Base-by-base conservation (phyloP, 2,329 filamentous ascomycete species). In the Mycosphaerella sp. region DNA sequence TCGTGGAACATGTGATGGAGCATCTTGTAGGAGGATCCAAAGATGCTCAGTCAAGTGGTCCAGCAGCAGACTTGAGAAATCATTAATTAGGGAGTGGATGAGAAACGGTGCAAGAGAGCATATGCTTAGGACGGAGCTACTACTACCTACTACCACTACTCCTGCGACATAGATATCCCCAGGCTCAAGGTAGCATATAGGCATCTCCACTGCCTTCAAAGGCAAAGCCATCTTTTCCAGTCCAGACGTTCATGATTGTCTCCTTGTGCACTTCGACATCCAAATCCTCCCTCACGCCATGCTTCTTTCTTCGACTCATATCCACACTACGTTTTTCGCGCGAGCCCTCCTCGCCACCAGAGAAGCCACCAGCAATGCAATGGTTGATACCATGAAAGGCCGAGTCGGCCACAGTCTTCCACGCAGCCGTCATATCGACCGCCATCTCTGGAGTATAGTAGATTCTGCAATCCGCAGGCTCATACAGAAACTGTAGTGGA, bases 391-490 rank as follows among this genome's bases (percentile, higher is more conserved):
- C 64, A 26, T 62, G 62, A 57, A 64, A 70, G 3, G 66, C 67
- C 1, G 63, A 64, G 51, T 69, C 66, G 4, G 66, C 67, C 1
- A 68, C 67, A 1, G 65, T 65, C 63, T 74, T 74, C 78, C 78
- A 80, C 17, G 76, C 66, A 39, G 73, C 73, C 8, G 69, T 69
- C 44, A 77, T 70, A 56, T 78, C 74, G 7, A 66, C 70, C 45
- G 76, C 60, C 74, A 79, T 80, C n/a, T 68, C 70, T 34, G 70
- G 69, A 2, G 77, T 79, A 69, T 76, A 79, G 66, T 73, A 79
- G 26, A 80, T 72, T 12, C 77, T 70, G 63, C 77, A 80, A 62
- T 79, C 76, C 1, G 73, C 68, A 23, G 74, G 66, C 64, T 79
- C 75, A 44, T 72, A 72, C 1, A 76, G 65, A 55, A 74, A 80